These are phyloP conservation scores for Penicillium macrosclerotiorum DNA, from an alignment of 495 filamentous ascomycete species.

Conservation along the genomic window DNA sequence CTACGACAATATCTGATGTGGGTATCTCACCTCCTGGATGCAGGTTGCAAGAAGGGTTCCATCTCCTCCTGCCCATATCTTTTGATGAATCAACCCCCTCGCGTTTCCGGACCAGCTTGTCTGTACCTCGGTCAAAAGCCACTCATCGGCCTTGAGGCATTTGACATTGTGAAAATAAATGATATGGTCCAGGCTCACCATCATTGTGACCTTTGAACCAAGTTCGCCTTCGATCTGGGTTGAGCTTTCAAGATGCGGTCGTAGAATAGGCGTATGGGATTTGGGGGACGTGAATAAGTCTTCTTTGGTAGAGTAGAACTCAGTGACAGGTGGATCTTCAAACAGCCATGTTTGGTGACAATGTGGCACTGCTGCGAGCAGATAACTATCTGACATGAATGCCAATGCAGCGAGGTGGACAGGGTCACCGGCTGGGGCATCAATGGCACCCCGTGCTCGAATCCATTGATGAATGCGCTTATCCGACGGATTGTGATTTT, in stretches of 20 bases:
- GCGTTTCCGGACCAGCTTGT: conserved; percentile 79
- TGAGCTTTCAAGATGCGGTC: conserved; percentile 7
- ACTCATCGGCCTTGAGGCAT: conserved; percentile 72
- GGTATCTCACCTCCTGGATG: conserved; percentile 64
- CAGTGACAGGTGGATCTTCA: conserved; percentile 4
- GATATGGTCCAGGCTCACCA: conserved; percentile 80
- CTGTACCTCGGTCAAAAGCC: conserved; percentile 79
- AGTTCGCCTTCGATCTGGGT: neutral
- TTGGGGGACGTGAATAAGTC: neutral
- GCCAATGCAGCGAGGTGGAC: conserved; percentile 75
- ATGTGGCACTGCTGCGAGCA: conserved; percentile 73
- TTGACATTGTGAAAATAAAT: conserved; percentile 82
- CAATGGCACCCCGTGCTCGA: conserved; percentile 1
- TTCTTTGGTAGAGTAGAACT: neutral
- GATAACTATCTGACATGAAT: conserved; percentile 82
- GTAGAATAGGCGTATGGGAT: conserved; percentile 4
- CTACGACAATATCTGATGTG: too few relatives aligned
- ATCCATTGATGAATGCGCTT: conserved; percentile 9
- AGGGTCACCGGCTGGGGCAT: neutral
- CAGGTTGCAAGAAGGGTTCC: conserved; percentile 77
- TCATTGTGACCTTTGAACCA: conserved; percentile 63
- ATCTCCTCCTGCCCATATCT: conserved; percentile 68
- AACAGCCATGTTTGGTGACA: conserved; percentile 5
- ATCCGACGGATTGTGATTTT: neutral
- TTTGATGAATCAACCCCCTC: conserved; percentile 72